These are phyloP conservation scores for Ophiostoma sp. DNA, from an alignment of 2,329 filamentous ascomycete species.

Conservation along the genomic window DNA sequence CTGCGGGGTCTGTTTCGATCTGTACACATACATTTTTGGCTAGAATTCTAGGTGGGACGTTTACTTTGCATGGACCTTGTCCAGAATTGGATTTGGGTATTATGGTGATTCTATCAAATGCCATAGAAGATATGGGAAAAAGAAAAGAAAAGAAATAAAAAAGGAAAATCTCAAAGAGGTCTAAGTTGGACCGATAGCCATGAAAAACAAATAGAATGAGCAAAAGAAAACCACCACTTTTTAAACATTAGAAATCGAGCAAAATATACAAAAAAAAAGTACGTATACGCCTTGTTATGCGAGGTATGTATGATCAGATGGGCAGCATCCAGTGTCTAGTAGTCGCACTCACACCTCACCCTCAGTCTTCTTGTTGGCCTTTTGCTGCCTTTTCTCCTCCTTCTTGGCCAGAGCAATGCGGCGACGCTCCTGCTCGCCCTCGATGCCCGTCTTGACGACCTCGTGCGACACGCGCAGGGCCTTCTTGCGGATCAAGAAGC, in stretches of 20 bases:
- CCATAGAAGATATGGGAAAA: neutral
- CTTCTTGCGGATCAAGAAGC: slow-evolving; percentile 50
- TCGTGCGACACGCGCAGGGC: slow-evolving; percentile 55
- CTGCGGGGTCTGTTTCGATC: neutral
- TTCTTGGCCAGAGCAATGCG: slow-evolving; percentile 26
- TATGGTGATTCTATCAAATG: slow-evolving; percentile 1
- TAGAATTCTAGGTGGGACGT: neutral
- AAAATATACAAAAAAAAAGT: slow-evolving; percentile 1
- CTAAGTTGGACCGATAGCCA: neutral
- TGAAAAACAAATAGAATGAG: neutral
- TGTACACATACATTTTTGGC: neutral
- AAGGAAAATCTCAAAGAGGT: neutral
- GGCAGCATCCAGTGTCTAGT: neutral
- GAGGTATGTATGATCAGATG: neutral
- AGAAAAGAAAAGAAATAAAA: neutral
- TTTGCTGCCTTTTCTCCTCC: slow-evolving; percentile 16
- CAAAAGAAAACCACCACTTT: slow-evolving; percentile 1
- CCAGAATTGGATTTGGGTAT: neutral
- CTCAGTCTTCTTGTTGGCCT: neutral
- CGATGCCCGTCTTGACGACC: slow-evolving; percentile 59
- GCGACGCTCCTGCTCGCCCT: slow-evolving; percentile 29
- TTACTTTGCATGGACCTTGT: neutral
- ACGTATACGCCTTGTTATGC: neutral
- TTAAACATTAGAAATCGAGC: neutral
- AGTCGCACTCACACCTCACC: neutral